Evolutionary conservation across 2,329 filamentous ascomycete genomes (phyloP), one percentile per base, ranked within the genome.

Genomic region (Colletotrichum coccodes): DNA sequence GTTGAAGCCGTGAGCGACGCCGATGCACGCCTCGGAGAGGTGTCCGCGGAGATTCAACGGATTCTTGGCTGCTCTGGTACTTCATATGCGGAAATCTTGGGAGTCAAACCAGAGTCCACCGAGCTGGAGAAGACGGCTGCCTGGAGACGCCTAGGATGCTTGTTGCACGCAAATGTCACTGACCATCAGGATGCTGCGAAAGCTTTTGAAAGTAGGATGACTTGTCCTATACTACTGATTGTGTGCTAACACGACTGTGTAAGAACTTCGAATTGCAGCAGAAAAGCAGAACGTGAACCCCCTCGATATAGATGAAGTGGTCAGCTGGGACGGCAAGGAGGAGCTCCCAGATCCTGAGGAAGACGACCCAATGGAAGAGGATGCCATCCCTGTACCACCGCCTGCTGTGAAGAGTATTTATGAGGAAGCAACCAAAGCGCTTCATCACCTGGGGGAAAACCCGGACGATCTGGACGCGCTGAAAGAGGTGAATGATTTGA

Each of bases 271-370:
- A 32, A 16, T 46, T 28, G 18, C 26, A 1, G 54, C 26, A n/a
- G 23, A 56, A 26, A 40, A 40, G 1, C 3, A 36, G 65, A 3
- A 76, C 26, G 21, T 74, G 76, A 3, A 47, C 71, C 74, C 78
- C 76, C 67, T 78, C 74, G 14, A 77, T 73, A 56, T 73, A 77
- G 21, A 77, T 72, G 2, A 0, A 12, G 8, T 58, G 21, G 9
- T 71, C 8, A 6, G 4, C 26, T 58, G 18, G 38, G 16, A 58
- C 3, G 26, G 54, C 18, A 6, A 52, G 49, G 38, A 44, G 38
- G 5, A 34, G 38, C 38, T 58, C 28, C 26, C 16, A 16, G 38
- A 38, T 38, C 32, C 5, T 38, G 7, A 54, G 6, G n/a, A 38
- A 21, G 28, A 52, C 16, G 21, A 7, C 28, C 8, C 6, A 52